Evolutionary conservation across 768 basidiomycete genomes (phyloP).

Genomic region (Amanita rubescens): DNA sequence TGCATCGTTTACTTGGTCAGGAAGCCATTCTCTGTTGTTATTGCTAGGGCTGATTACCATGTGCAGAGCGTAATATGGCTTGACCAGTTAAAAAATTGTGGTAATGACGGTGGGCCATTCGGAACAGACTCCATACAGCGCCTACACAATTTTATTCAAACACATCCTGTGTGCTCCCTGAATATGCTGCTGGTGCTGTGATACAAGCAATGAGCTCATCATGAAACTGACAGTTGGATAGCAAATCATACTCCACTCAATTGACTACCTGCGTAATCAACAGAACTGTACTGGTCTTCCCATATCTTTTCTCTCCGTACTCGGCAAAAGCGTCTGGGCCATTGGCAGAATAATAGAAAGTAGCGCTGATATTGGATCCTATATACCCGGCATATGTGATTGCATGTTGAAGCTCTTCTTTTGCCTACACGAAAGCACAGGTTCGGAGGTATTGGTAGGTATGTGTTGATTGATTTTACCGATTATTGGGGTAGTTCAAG

Average conservation of each 20-base stretch:
- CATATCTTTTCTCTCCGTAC: constrained; percentile 15
- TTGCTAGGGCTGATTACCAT: background rate
- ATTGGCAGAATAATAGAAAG: constrained; percentile 14
- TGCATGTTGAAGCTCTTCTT: constrained; percentile 25
- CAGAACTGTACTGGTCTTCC: background rate
- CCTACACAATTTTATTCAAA: background rate
- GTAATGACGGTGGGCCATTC: background rate
- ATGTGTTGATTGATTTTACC: background rate
- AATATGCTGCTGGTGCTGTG: background rate
- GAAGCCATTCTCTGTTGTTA: background rate
- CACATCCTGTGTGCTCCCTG: background rate
- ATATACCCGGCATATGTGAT: constrained; percentile 17
- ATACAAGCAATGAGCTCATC: background rate
- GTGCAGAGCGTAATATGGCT: constrained; percentile 3
- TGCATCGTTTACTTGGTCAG: constrained; percentile 2
- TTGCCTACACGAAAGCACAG: constrained; percentile 13
- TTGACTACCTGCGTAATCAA: constrained; percentile 6
- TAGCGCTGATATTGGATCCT: constrained; percentile 8
- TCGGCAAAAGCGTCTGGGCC: constrained; percentile 23
- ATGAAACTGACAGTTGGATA: constrained; percentile 4
- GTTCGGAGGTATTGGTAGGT: constrained; percentile 17
- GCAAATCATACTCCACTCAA: constrained; percentile 22
- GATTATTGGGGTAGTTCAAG: background rate
- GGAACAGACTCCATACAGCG: background rate
- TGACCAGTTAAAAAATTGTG: background rate